Evolutionary conservation across 2,329 filamentous ascomycete species (phyloP).

Genomic region (Aspergillus felis): DNA sequence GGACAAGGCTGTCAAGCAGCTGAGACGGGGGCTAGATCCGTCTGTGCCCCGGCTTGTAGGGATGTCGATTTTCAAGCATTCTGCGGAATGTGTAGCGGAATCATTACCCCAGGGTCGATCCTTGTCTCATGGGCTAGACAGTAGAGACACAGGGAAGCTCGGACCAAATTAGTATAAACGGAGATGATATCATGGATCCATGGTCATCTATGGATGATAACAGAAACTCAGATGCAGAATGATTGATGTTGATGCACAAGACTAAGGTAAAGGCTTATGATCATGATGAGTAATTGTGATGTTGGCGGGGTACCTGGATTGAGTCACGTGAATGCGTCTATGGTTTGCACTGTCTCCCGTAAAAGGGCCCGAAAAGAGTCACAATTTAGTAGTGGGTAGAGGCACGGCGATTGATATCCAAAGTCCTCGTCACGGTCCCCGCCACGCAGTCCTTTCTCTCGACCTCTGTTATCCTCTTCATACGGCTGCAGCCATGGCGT

Average conservation of each 20-base stretch:
- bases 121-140: neutral
- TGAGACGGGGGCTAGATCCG: neutral
- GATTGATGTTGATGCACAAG: neutral
- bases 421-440: constrained; percentile 6
- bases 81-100: neutral
- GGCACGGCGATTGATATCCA: constrained; percentile 10
- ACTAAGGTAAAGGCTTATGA: neutral
- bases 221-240: neutral
- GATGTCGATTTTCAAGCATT: neutral
- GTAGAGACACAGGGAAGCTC: neutral
- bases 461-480: constrained; percentile 6
- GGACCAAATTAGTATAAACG: neutral
- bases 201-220: neutral
- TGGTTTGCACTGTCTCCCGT: constrained; percentile 25
- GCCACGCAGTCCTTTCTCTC: constrained; percentile 2
- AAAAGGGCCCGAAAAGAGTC: constrained; percentile 29
- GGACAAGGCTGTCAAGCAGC: neutral
- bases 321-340: constrained; percentile 16
- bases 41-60: neutral
- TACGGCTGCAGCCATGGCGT: constrained; percentile 36
- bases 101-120: neutral
- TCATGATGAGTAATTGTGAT: neutral
- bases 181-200: neutral
- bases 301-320: constrained; percentile 13
- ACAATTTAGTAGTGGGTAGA: constrained; percentile 28